Evolutionary conservation across 768 basidiomycete species (phyloP).

Genomic region (Dictyophora rubrovolvata): DNA sequence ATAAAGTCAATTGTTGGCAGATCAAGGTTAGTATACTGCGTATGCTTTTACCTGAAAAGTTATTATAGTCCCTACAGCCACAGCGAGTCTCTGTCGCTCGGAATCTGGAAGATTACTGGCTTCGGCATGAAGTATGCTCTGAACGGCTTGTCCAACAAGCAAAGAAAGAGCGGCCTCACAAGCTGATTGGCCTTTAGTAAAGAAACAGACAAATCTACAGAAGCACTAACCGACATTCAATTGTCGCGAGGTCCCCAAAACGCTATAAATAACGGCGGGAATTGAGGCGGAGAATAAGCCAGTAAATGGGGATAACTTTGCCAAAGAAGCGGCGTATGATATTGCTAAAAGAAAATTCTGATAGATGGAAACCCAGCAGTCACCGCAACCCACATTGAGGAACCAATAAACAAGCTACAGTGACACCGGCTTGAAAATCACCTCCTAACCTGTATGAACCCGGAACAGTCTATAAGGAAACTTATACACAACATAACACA

Average conservation of each 20-base stretch:
- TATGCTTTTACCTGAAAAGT: constrained; percentile 62
- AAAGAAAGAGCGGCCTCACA: constrained; percentile 85
- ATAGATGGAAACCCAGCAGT: not conserved
- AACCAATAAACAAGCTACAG: constrained; percentile 76
- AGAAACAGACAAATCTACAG: not conserved
- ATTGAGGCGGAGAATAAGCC: constrained; percentile 85
- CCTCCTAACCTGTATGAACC: constrained; percentile 37
- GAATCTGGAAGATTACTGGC: constrained; percentile 32
- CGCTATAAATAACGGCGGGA: constrained; percentile 78
- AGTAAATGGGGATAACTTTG: constrained; percentile 73
- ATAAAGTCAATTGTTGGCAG: not conserved
- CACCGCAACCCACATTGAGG: constrained; percentile 39
- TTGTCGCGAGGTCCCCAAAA: constrained; percentile 79
- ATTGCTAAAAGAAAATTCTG: constrained; percentile 31
- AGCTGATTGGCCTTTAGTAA: constrained; percentile 24
- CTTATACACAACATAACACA: constrained; percentile 25
- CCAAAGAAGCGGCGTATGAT: constrained; percentile 83
- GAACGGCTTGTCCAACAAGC: constrained; percentile 78
- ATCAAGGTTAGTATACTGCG: not conserved
- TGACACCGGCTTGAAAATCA: constrained; percentile 77
- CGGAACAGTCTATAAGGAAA: constrained; percentile 17
- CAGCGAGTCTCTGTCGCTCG: constrained; percentile 37
- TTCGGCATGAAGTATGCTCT: constrained; percentile 40
- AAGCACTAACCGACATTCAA: constrained; percentile 37
- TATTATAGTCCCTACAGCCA: constrained; percentile 70